Evolutionary conservation across 306 rosid species (phyloP).

Genomic region (Trichosanthes truncata): DNA sequence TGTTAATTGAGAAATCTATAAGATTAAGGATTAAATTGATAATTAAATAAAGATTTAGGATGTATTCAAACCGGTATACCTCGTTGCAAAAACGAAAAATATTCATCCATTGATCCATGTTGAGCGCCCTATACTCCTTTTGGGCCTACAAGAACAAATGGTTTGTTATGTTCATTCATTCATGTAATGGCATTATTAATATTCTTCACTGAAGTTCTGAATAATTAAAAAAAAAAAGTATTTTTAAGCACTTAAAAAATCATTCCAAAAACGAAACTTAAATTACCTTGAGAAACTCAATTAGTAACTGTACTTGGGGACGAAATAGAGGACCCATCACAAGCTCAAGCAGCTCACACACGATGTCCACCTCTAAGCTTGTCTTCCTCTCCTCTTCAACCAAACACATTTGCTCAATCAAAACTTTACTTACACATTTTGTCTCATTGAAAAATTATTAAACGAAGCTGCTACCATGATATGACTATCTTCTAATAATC

Average conservation of each 20-base stretch:
- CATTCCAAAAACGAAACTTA: too few relatives aligned
- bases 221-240: too few relatives aligned
- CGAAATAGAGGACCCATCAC: slow-evolving; percentile 39
- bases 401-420: neutral
- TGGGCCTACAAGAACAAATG: slow-evolving; percentile 28
- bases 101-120: slow-evolving; percentile 52
- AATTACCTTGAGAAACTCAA: slow-evolving; percentile 46
- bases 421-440: neutral
- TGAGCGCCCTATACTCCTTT: slow-evolving; percentile 44
- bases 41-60: too few relatives aligned
- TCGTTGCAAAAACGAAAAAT: slow-evolving; percentile 48
- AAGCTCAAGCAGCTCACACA: slow-evolving; percentile 40
- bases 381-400: neutral
- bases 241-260: too few relatives aligned
- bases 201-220: too few relatives aligned
- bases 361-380: neutral
- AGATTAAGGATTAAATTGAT: too few relatives aligned
- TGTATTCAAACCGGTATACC: slow-evolving; percentile 17
- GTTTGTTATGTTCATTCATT: too few relatives aligned
- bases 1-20: too few relatives aligned
- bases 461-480: too few relatives aligned
- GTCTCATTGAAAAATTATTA: too few relatives aligned
- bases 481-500: too few relatives aligned
- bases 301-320: slow-evolving; percentile 34
- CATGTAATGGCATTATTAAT: too few relatives aligned